Percentiles rank a stretch among this genome's conserved stretches.
These are phyloP conservation scores for Nakaseomyces nivariensis DNA, from an alignment of 1,139 yeast genomes.

Conservation along the genomic window DNA sequence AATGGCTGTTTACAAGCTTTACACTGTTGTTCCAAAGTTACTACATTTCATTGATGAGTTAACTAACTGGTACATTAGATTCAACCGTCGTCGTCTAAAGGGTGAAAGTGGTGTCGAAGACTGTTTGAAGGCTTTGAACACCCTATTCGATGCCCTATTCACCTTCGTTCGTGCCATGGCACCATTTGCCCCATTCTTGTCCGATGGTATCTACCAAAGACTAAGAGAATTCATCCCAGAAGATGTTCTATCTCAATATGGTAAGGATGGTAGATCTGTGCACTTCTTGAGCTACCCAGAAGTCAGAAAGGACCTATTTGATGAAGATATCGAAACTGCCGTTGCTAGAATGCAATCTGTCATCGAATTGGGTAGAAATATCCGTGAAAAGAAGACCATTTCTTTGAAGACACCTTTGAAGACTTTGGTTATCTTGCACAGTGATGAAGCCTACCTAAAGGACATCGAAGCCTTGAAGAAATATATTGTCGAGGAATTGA, in stretches of 20 bases:
- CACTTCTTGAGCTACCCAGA: conserved; percentile 87
- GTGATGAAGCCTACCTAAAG: conserved; percentile 59
- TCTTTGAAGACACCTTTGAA: conserved; percentile 93
- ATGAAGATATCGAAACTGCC: conserved; percentile 68
- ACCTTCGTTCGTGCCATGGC: conserved; percentile 94
- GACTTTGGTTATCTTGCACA: conserved; percentile 75
- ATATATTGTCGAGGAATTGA: conserved; percentile 83
- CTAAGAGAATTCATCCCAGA: conserved; percentile 52
- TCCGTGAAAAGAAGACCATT: conserved; percentile 90
- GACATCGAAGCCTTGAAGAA: conserved; percentile 71
- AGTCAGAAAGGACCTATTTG: conserved; percentile 75
- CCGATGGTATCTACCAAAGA: conserved; percentile 81
- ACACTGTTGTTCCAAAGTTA: conserved; percentile 91
- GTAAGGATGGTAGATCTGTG: conserved; percentile 66
- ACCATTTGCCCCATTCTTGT: conserved; percentile 93
- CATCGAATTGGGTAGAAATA: conserved; percentile 89
- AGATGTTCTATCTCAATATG: conserved; percentile 36
- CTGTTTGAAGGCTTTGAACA: conserved; percentile 76
- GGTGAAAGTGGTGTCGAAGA: conserved; percentile 84
- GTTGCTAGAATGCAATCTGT: conserved; percentile 96
- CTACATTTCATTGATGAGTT: conserved; percentile 82
- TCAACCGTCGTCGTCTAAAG: conserved; percentile 95
- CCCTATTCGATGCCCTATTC: conserved; percentile 80
- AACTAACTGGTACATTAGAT: conserved; percentile 98
- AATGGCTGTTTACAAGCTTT: conserved; percentile 81